These are phyloP conservation scores for Bremia lactucae DNA, from an alignment of 352 stramenopile genomes.

Conservation along the genomic window DNA sequence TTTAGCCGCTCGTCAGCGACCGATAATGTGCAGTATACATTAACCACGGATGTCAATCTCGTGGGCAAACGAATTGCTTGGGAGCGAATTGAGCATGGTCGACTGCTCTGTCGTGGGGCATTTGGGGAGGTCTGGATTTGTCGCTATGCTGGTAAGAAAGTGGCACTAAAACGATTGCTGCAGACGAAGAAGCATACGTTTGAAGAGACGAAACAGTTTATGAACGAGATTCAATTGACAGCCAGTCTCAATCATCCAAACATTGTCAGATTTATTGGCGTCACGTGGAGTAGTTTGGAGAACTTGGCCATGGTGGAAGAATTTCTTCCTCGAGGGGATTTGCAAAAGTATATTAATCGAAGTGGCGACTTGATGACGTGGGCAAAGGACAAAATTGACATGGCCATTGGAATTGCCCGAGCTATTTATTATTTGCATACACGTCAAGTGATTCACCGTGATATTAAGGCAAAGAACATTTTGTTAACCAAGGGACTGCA, in stretches of 20 bases:
- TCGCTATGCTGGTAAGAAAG: conserved; percentile 20
- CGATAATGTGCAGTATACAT: conserved; percentile 18
- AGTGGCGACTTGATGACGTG: conserved; percentile 25
- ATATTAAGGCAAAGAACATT: conserved; percentile 75
- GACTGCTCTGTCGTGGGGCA: conserved; percentile 29
- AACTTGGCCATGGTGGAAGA: conserved; percentile 43
- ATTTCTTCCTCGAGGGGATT: conserved; percentile 37
- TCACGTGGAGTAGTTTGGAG: conserved; percentile 36
- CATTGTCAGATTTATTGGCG: conserved; percentile 36
- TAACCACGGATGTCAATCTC: conserved; percentile 31
- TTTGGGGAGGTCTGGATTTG: conserved; percentile 52
- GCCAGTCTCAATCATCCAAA: conserved; percentile 35
- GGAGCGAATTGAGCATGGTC: conserved; percentile 31
- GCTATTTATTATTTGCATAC: conserved; percentile 32
- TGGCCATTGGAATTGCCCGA: conserved; percentile 27
- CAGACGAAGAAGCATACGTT: conserved; percentile 29
- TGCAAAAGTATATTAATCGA: conserved; percentile 28
- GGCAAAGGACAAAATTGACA: conserved; percentile 24
- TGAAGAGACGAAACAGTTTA: conserved; percentile 32
- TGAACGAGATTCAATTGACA: conserved; percentile 37
- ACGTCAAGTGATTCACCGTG: conserved; percentile 49
- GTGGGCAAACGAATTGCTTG: conserved; percentile 23
- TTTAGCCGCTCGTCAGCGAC: conserved; percentile 17
- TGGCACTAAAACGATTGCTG: conserved; percentile 44
- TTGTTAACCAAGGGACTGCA: conserved; percentile 35